A percentile compares a stretch with the other conserved stretches of the same genome.
Conservation (phyloP, 768 basidiomycete genomes). For the Mycena pura region DNA sequence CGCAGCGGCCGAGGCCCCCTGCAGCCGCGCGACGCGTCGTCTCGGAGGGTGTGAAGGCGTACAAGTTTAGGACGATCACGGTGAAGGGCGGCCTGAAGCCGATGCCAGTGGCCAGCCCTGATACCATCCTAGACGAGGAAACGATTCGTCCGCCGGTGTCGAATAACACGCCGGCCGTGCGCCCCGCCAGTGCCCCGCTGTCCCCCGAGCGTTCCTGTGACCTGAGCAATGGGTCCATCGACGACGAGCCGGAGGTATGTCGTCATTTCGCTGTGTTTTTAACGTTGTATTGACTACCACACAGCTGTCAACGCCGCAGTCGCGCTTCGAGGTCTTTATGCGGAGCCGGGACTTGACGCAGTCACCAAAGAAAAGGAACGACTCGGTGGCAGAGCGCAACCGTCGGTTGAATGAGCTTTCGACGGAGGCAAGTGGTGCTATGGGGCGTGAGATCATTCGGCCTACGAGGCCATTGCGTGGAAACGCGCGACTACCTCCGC, state of each 20-base stretch:
- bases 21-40: conserved; percentile 5
- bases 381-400: neutral
- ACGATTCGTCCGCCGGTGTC: neutral
- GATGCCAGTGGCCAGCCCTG: too few relatives aligned
- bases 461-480: conserved; percentile 14
- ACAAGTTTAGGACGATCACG: conserved; percentile 16
- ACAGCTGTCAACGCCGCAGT: conserved; percentile 17
- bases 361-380: conserved; percentile 16
- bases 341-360: conserved; percentile 14
- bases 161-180: neutral
- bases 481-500: conserved; percentile 19
- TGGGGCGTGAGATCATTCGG: neutral
- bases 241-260: conserved; percentile 22
- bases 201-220: conserved; percentile 6
- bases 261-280: neutral
- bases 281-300: neutral
- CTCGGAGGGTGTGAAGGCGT: neutral
- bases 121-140: too few relatives aligned
- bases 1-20: conserved; percentile 5
- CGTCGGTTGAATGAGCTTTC: conserved; percentile 2
- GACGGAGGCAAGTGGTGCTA: neutral
- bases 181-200: neutral
- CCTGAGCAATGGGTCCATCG: conserved; percentile 17
- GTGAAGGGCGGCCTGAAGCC: neutral
- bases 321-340: conserved; percentile 25